Percentiles rank a stretch among this genome's conserved stretches.
Conservation (phyloP, 2,329 filamentous ascomycete genomes). For the Onygena corvina region DNA sequence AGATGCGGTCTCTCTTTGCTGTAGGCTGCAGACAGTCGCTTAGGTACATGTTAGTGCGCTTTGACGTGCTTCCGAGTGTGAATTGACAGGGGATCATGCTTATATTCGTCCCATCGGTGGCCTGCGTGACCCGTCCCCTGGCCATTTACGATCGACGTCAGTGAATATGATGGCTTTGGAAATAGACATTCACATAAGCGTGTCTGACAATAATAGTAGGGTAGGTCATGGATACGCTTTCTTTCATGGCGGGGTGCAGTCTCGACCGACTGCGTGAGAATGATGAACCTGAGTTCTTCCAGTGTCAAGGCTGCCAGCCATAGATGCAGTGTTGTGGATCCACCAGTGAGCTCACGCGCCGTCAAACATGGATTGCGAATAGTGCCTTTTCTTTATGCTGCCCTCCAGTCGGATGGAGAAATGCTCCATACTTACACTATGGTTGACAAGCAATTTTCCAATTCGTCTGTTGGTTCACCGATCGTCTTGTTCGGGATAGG, state of each 20-base stretch:
- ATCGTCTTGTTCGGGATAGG: neutral
- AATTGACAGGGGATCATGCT: neutral
- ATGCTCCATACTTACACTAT: no score
- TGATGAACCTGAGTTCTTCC: neutral
- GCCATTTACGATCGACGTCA: neutral
- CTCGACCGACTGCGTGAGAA: neutral
- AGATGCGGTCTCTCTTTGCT: neutral
- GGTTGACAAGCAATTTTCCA: no score
- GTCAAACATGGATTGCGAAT: neutral
- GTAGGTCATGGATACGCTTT: constrained; percentile 1
- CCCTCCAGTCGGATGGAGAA: no score
- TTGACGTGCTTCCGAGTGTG: neutral
- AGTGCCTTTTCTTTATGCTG: no score
- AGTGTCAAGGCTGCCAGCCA: neutral
- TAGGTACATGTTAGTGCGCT: neutral
- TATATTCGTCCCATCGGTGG: no score
- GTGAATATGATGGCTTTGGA: neutral
- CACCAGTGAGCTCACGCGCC: neutral
- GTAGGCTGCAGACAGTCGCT: neutral
- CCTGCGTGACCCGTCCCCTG: no score
- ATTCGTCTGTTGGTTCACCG: neutral
- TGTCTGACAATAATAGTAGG: neutral
- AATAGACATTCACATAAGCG: neutral
- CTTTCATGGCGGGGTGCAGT: constrained; percentile 4
- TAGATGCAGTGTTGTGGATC: neutral